Conservation (phyloP, 1,139 yeast genomes). For the Suhomyces maxii region DNA sequence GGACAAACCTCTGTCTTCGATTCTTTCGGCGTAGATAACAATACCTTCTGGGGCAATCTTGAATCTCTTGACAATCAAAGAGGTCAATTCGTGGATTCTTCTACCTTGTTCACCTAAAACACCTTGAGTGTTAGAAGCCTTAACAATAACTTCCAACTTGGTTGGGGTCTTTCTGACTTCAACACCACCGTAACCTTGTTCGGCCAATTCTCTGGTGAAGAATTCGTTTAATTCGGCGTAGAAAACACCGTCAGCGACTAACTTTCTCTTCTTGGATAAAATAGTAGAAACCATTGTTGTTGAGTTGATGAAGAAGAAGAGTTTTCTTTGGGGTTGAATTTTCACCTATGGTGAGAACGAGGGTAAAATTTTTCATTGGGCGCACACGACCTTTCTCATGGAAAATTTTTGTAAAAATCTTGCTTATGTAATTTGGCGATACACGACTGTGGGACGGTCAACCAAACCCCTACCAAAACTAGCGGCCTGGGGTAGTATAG, state of each 20-base stretch:
- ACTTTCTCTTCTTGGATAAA: conserved; percentile 84
- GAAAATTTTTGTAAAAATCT: neutral
- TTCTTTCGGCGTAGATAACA: conserved; percentile 97
- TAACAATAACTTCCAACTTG: conserved; percentile 96
- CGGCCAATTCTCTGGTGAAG: conserved; percentile 99
- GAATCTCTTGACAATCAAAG: conserved; percentile 98
- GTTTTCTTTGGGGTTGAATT: conserved; percentile 2
- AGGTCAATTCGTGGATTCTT: conserved; percentile 98
- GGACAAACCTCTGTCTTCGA: conserved; percentile 98
- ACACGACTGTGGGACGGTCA: neutral
- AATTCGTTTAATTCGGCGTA: conserved; percentile 99
- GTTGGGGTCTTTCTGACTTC: conserved; percentile 99
- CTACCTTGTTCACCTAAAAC: conserved; percentile 99
- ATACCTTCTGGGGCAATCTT: conserved; percentile 92
- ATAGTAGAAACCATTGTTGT: conserved; percentile 53
- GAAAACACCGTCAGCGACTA: conserved; percentile 99
- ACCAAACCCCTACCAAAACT: too few relatives aligned
- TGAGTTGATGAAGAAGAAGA: conserved; percentile 11
- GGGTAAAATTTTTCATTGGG: conserved; percentile 10
- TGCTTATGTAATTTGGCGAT: conserved; percentile 4
- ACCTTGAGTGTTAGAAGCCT: conserved; percentile 99
- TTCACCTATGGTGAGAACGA: conserved; percentile 3
- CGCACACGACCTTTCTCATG: conserved; percentile 12
- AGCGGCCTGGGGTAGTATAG: too few relatives aligned
- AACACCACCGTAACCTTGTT: conserved; percentile 99